A percentile compares a stretch with the other conserved stretches of the same genome.
phyloP scores from a whole-genome alignment of 2,329 filamentous ascomycete species.

The Exophiala mesophila region DNA sequence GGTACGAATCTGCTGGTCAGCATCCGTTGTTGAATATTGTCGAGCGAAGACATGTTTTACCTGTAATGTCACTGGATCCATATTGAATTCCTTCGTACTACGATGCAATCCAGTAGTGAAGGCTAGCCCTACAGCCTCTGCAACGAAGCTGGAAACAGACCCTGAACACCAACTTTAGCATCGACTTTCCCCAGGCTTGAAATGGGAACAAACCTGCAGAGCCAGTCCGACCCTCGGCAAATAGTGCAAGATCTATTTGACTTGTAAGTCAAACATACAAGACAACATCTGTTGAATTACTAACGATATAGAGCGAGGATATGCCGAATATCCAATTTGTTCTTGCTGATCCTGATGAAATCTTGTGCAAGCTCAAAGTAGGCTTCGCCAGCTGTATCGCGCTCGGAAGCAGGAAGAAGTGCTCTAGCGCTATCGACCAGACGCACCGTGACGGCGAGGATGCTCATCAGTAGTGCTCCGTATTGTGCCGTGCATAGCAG shows the following conservation, averaged over 20 bases:
- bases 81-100: slow-evolving; percentile 11
- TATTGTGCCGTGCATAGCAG: slow-evolving; percentile 10
- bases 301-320: slow-evolving; percentile 11
- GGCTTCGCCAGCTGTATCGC: slow-evolving; percentile 6
- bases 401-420: slow-evolving; percentile 5
- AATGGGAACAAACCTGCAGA: slow-evolving; percentile 1
- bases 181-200: background rate
- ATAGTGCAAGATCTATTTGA: slow-evolving; percentile 6
- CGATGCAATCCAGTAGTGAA: slow-evolving; percentile 11
- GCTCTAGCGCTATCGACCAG: slow-evolving; percentile 9
- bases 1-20: slow-evolving; percentile 7
- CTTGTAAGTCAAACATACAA: background rate
- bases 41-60: background rate
- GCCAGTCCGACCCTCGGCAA: slow-evolving; percentile 7
- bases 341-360: slow-evolving; percentile 10
- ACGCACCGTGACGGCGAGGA: slow-evolving; percentile 8
- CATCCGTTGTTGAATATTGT: too few relatives aligned
- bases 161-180: slow-evolving; percentile 2
- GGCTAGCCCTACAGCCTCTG: slow-evolving; percentile 8
- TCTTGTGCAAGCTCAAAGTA: slow-evolving; percentile 13
- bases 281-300: too few relatives aligned
- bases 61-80: slow-evolving; percentile 10
- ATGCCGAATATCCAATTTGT: slow-evolving; percentile 12
- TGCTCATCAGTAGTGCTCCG: slow-evolving; percentile 10
- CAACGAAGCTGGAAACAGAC: slow-evolving; percentile 9